Evolutionary conservation across 176 grass and related monocot species (phyloP).

Genomic region (Hordeum marinum): DNA sequence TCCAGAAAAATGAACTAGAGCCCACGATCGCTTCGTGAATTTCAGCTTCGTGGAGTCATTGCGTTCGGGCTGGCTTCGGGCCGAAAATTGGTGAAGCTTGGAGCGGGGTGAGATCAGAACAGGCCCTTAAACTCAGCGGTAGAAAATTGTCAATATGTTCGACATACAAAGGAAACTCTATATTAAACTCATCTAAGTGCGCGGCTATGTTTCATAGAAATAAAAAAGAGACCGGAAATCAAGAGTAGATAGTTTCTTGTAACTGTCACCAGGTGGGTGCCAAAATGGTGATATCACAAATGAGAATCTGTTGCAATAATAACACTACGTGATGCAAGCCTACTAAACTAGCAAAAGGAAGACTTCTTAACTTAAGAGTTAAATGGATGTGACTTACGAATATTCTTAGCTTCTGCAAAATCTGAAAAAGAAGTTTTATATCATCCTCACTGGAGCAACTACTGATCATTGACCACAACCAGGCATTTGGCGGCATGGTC

Average conservation of each 20-base stretch:
- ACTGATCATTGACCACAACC: constrained; percentile 83
- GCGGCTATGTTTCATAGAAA: background rate
- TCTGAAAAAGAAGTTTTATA: constrained; percentile 82
- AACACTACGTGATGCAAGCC: background rate
- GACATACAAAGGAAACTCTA: background rate
- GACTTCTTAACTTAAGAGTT: background rate
- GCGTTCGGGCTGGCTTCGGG: no score
- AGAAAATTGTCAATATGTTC: background rate
- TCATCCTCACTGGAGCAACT: constrained; percentile 75
- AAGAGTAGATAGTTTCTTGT: background rate
- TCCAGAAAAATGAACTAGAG: no score
- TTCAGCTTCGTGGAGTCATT: no score
- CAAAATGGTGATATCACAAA: background rate
- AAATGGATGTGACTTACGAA: constrained; percentile 59
- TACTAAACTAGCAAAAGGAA: background rate
- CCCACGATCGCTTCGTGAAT: no score
- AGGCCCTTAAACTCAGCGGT: background rate
- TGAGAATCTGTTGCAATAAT: background rate
- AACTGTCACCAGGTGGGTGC: background rate
- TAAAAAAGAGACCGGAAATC: background rate
- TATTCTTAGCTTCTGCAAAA: constrained; percentile 79
- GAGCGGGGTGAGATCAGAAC: no score
- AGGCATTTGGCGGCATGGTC: constrained; percentile 97
- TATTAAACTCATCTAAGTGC: background rate
- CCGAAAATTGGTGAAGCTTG: no score